Evolutionary conservation across 2,329 filamentous ascomycete species (phyloP).

Genomic region (Exophiala calicioides): DNA sequence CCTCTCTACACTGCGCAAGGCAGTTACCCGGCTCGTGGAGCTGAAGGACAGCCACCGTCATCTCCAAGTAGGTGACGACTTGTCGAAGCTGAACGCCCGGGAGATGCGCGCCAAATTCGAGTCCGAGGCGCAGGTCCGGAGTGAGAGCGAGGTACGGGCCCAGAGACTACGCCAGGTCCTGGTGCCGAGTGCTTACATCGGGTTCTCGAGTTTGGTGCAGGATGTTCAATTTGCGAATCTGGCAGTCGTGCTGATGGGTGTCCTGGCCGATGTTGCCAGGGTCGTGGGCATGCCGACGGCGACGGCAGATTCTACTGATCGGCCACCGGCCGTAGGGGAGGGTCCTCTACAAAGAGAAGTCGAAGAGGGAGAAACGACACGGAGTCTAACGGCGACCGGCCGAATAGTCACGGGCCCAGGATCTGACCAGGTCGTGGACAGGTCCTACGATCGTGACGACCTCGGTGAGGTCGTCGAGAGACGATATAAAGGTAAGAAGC

Average conservation of each 20-base stretch:
- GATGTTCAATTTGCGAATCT: slow-evolving; percentile 73
- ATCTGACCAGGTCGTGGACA: slow-evolving; percentile 23
- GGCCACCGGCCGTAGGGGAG: not conserved
- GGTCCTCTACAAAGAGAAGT: slow-evolving; percentile 20
- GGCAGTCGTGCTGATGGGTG: slow-evolving; percentile 67
- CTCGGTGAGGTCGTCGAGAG: slow-evolving; percentile 24
- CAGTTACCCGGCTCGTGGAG: slow-evolving; percentile 58
- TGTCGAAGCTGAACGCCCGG: slow-evolving; percentile 3
- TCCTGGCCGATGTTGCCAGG: slow-evolving; percentile 61
- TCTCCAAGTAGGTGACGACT: not conserved
- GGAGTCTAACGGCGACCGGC: slow-evolving; percentile 9
- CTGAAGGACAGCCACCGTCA: slow-evolving; percentile 30
- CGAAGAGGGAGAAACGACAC: slow-evolving; percentile 27
- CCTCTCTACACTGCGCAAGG: slow-evolving; percentile 70
- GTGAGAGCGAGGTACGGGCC: slow-evolving; percentile 35
- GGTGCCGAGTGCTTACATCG: slow-evolving; percentile 44
- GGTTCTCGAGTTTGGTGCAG: slow-evolving; percentile 68
- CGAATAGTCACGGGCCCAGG: slow-evolving; percentile 17
- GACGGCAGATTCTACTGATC: slow-evolving; percentile 16
- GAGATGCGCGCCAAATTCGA: slow-evolving; percentile 46
- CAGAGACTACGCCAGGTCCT: slow-evolving; percentile 46
- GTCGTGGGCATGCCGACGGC: slow-evolving; percentile 41
- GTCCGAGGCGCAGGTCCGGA: slow-evolving; percentile 38
- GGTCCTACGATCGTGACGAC: slow-evolving; percentile 24
- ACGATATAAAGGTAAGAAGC: too few species aligned